These are phyloP conservation scores for Fagus crenata DNA, from an alignment of 306 rosid genomes.

Conservation along the genomic window DNA sequence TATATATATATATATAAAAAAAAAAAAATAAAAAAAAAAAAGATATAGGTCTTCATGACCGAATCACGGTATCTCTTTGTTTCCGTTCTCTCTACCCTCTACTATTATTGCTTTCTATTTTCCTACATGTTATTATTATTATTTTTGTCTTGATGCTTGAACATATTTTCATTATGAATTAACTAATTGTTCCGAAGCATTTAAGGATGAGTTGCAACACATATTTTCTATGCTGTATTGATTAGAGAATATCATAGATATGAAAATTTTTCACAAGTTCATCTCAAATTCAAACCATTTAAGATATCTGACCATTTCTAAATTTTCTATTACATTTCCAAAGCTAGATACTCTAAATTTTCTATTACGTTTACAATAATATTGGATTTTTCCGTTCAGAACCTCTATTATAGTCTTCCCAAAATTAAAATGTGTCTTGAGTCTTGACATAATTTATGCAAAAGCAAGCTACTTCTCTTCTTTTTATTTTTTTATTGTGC, in stretches of 20 bases:
- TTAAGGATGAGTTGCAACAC: background rate
- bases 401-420: background rate
- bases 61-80: no score
- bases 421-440: background rate
- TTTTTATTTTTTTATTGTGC: background rate
- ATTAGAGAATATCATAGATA: background rate
- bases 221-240: background rate
- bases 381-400: background rate
- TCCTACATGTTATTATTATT: no score
- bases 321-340: background rate
- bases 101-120: no score
- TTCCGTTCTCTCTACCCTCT: no score
- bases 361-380: background rate
- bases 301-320: background rate
- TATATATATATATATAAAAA: no score
- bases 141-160: background rate
- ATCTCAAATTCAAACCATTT: background rate
- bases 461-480: background rate
- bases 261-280: background rate
- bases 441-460: background rate
- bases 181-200: background rate
- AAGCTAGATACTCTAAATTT: background rate
- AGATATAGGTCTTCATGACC: no score
- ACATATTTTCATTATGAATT: background rate
- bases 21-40: no score